Percentiles rank a stretch among this genome's conserved stretches.
Conservation (phyloP, 495 filamentous ascomycete genomes). For the Penicillium pancosmium region DNA sequence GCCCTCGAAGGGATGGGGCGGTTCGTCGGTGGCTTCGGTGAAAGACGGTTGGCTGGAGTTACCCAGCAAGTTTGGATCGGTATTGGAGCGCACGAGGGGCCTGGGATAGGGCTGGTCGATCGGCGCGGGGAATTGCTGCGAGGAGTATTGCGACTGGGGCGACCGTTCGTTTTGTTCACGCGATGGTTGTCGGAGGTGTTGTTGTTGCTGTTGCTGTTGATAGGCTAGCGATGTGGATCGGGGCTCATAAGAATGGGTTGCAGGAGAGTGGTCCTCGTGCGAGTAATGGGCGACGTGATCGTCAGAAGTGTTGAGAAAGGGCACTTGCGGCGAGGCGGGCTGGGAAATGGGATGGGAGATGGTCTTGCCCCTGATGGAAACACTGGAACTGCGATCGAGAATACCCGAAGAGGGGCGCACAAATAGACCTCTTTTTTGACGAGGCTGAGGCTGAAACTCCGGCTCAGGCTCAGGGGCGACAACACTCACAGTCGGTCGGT, state of each 20-base stretch:
- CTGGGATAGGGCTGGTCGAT: constrained; percentile 5
- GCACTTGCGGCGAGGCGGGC: constrained; percentile 25
- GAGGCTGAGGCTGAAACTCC: constrained; percentile 17
- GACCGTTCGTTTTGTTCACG: constrained; percentile 19
- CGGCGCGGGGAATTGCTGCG: constrained; percentile 18
- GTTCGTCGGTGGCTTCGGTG: constrained; percentile 25
- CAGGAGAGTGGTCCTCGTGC: constrained; percentile 14
- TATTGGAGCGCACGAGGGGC: constrained; percentile 32
- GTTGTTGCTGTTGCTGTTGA: constrained; percentile 21
- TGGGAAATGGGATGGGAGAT: constrained; percentile 28
- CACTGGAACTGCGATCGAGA: constrained; percentile 20
- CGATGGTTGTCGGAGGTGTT: constrained; percentile 10
- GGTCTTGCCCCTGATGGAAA: constrained; percentile 25
- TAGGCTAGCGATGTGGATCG: constrained; percentile 19
- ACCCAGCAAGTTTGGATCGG: constrained; percentile 34
- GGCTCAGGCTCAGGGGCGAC: constrained; percentile 20
- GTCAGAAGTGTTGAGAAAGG: constrained; percentile 12
- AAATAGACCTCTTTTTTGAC: constrained; percentile 18
- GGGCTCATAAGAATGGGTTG: constrained; percentile 17
- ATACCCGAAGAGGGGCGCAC: constrained; percentile 26
- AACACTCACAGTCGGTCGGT: constrained; percentile 29
- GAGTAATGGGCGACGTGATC: constrained; percentile 2
- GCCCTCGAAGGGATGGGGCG: constrained; percentile 16
- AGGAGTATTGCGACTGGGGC: constrained; percentile 14
- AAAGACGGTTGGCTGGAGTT: constrained; percentile 55